These are phyloP conservation scores for Panellus pusillus DNA, from an alignment of 768 basidiomycete species.

Conservation along the genomic window DNA sequence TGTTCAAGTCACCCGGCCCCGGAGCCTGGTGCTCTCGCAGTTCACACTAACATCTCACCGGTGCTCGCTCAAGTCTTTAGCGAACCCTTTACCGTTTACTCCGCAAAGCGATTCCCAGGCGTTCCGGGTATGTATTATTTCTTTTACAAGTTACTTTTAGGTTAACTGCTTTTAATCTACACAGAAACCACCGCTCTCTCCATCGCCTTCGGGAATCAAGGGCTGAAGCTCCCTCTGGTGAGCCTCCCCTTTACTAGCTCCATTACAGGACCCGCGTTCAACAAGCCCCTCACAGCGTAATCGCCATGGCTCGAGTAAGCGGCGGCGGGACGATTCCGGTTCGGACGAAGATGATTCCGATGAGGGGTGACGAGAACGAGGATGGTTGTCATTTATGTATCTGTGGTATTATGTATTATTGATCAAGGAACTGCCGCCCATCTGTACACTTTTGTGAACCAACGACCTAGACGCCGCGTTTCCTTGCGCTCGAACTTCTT, in stretches of 20 bases:
- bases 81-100: constrained; percentile 82
- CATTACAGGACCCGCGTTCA: constrained; percentile 10
- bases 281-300: constrained; percentile 57
- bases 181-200: constrained; percentile 87
- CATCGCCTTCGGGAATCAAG: constrained; percentile 87
- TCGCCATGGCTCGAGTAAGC: constrained; percentile 73
- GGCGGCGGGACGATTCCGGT: constrained; percentile 61
- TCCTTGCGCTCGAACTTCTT: constrained; percentile 19
- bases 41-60: constrained; percentile 70
- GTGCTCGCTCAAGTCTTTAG: constrained; percentile 85
- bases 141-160: constrained; percentile 16
- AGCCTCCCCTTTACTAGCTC: constrained; percentile 28
- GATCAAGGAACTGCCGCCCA: constrained; percentile 10
- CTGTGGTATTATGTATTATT: constrained; percentile 10
- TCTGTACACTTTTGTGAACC: constrained; percentile 15
- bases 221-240: constrained; percentile 85
- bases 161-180: constrained; percentile 16
- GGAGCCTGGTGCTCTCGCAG: constrained; percentile 60
- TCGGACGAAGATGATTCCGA: constrained; percentile 73
- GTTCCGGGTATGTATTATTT: constrained; percentile 67
- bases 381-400: constrained; percentile 9
- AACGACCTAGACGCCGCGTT: constrained; percentile 12
- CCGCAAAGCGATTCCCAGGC: constrained; percentile 93
- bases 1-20: constrained; percentile 65
- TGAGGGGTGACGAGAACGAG: constrained; percentile 26